These are phyloP conservation scores for Marasmius oreades DNA, from an alignment of 1,284 basidiomycete genomes.

Conservation along the genomic window DNA sequence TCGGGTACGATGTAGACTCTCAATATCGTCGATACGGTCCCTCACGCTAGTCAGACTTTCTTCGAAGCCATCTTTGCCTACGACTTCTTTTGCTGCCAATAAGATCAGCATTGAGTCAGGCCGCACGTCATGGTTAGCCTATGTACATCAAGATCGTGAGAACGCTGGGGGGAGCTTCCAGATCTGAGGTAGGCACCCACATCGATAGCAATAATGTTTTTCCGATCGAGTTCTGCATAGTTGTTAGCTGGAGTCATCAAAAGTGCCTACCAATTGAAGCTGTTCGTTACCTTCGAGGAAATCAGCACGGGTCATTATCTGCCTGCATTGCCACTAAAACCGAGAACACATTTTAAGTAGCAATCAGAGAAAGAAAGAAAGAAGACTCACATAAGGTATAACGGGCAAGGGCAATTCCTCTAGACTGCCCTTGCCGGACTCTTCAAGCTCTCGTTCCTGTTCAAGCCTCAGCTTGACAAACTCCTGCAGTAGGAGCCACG, in stretches of 20 bases:
- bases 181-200: slow-evolving; percentile 37
- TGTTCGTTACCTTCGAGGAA: slow-evolving; percentile 62
- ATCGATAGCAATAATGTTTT: slow-evolving; percentile 77
- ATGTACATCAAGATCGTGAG: neutral
- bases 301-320: slow-evolving; percentile 82
- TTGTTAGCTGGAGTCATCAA: slow-evolving; percentile 3
- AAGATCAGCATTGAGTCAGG: slow-evolving; percentile 77
- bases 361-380: slow-evolving; percentile 2
- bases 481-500: slow-evolving; percentile 70
- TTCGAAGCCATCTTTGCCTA: slow-evolving; percentile 70
- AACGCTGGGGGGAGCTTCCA: neutral
- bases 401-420: slow-evolving; percentile 50
- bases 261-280: slow-evolving; percentile 1
- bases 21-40: slow-evolving; percentile 71
- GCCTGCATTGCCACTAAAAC: slow-evolving; percentile 55
- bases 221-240: slow-evolving; percentile 53
- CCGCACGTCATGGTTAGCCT: slow-evolving; percentile 74
- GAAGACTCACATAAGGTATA: slow-evolving; percentile 54
- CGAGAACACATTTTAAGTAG: slow-evolving; percentile 9
- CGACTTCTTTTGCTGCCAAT: slow-evolving; percentile 65
- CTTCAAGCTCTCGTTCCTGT: slow-evolving; percentile 41
- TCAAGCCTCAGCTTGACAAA: slow-evolving; percentile 60
- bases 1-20: slow-evolving; percentile 67
- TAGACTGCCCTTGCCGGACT: slow-evolving; percentile 31
- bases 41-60: slow-evolving; percentile 67